Conservation (phyloP, 106 monocot genomes). For the Acorus gramineus region DNA sequence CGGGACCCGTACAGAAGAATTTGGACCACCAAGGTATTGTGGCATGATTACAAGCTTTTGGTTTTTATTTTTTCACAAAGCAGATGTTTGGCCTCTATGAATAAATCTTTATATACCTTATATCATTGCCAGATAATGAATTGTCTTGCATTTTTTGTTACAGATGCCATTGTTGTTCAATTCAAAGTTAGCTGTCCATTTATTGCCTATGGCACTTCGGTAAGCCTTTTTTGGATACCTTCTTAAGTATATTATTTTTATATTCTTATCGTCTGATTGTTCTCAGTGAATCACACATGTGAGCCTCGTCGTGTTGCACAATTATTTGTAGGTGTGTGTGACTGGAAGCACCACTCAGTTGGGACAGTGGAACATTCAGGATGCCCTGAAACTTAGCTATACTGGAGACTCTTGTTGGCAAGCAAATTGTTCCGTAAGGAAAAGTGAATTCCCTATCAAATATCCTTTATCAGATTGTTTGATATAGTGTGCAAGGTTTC, state of each 20-base stretch:
- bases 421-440: conserved; percentile 44
- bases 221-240: conserved; percentile 14
- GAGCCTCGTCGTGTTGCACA: background rate
- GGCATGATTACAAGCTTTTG: background rate
- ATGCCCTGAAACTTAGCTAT: conserved; percentile 61
- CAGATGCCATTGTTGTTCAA: conserved; percentile 41
- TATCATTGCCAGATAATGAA: background rate
- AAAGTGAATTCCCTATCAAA: conserved; percentile 79
- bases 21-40: conserved; percentile 35
- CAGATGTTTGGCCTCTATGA: background rate
- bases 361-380: conserved; percentile 57
- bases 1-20: conserved; percentile 13
- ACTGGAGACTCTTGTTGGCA: conserved; percentile 63
- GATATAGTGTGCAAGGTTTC: too few relatives aligned
- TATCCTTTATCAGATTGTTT: conserved; percentile 48
- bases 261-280: background rate
- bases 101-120: background rate
- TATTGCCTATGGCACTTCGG: conserved; percentile 42
- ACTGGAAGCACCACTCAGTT: conserved; percentile 50
- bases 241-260: background rate
- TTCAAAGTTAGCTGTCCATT: conserved; percentile 57
- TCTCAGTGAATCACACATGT: background rate
- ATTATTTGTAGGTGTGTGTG: conserved; percentile 56
- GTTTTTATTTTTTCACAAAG: background rate
- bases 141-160: background rate